phyloP scores from a whole-genome alignment of 805 yeast genomes.

The Candida ovalis region DNA sequence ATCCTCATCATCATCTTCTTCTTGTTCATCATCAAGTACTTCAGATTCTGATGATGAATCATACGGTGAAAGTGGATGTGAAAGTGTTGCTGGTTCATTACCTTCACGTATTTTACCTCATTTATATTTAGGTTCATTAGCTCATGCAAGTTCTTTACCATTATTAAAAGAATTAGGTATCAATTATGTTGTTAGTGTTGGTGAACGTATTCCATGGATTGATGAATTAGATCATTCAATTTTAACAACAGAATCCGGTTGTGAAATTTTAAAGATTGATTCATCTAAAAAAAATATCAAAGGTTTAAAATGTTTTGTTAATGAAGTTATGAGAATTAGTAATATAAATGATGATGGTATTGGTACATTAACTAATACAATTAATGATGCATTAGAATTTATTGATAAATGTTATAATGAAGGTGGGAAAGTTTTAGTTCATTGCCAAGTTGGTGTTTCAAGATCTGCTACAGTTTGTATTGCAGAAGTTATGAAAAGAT shows the following conservation, averaged over 20 bases:
- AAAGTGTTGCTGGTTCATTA: slow-evolving; percentile 51
- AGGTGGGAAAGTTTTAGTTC: slow-evolving; percentile 64
- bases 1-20: background rate
- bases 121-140: slow-evolving; percentile 77
- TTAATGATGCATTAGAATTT: slow-evolving; percentile 62
- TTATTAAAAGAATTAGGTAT: slow-evolving; percentile 65
- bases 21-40: background rate
- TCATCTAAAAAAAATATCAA: slow-evolving; percentile 14
- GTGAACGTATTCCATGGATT: slow-evolving; percentile 73
- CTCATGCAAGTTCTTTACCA: slow-evolving; percentile 72
- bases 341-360: slow-evolving; percentile 90
- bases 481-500: slow-evolving; percentile 86
- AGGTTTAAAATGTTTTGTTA: slow-evolving; percentile 31
- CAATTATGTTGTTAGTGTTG: slow-evolving; percentile 76
- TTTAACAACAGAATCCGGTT: slow-evolving; percentile 23
- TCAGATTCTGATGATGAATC: slow-evolving; percentile 1
- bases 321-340: slow-evolving; percentile 56
- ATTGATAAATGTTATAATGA: slow-evolving; percentile 50
- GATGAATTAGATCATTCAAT: slow-evolving; percentile 20
- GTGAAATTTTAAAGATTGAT: slow-evolving; percentile 25
- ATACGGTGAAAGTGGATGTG: slow-evolving; percentile 29
- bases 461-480: slow-evolving; percentile 94
- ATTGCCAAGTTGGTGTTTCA: slow-evolving; percentile 94
- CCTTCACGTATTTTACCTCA: slow-evolving; percentile 85
- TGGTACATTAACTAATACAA: slow-evolving; percentile 62